Percentiles rank a stretch among this genome's conserved stretches.
These are phyloP conservation scores for Leccinum huronense DNA, from an alignment of 1,284 basidiomycete species.

Conservation along the genomic window DNA sequence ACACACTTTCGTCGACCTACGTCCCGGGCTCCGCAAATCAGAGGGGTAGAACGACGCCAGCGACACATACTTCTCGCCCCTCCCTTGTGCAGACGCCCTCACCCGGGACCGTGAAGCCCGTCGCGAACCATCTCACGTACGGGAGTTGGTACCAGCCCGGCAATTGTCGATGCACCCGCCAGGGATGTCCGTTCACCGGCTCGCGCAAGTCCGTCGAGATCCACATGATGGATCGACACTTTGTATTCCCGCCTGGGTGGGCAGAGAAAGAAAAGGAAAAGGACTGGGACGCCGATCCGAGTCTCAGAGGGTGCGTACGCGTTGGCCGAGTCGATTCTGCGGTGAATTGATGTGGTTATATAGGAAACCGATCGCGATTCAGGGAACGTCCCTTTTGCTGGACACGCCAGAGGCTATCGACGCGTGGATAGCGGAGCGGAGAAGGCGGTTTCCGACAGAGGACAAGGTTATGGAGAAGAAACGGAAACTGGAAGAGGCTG, in stretches of 20 bases:
- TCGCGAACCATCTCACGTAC: conserved; percentile 23
- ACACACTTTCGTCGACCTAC: conserved; percentile 54
- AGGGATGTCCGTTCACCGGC: conserved; percentile 72
- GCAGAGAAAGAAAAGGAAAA: conserved; percentile 51
- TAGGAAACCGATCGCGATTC: conserved; percentile 73
- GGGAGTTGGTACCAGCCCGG: conserved; percentile 64
- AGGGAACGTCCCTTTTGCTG: conserved; percentile 75
- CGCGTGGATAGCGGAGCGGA: conserved; percentile 86
- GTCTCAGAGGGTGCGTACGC: conserved; percentile 59
- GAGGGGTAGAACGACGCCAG: conserved; percentile 17
- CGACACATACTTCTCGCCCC: conserved; percentile 3
- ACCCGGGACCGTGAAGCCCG: conserved; percentile 11
- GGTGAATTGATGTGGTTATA: conserved; percentile 1
- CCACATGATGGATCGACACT: conserved; percentile 89
- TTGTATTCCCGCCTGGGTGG: conserved; percentile 79
- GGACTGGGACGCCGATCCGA: conserved; percentile 77
- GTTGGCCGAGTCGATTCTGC: background rate
- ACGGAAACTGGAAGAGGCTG: conserved; percentile 69
- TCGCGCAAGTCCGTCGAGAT: conserved; percentile 72
- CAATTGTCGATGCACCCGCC: conserved; percentile 59
- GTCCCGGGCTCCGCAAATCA: conserved; percentile 25
- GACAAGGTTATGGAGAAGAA: conserved; percentile 74
- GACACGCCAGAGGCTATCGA: conserved; percentile 81
- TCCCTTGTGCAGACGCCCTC: conserved; percentile 8
- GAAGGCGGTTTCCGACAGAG: conserved; percentile 76